phyloP scores from a whole-genome alignment of 2,329 filamentous ascomycete species.

The Periconia sp. region DNA sequence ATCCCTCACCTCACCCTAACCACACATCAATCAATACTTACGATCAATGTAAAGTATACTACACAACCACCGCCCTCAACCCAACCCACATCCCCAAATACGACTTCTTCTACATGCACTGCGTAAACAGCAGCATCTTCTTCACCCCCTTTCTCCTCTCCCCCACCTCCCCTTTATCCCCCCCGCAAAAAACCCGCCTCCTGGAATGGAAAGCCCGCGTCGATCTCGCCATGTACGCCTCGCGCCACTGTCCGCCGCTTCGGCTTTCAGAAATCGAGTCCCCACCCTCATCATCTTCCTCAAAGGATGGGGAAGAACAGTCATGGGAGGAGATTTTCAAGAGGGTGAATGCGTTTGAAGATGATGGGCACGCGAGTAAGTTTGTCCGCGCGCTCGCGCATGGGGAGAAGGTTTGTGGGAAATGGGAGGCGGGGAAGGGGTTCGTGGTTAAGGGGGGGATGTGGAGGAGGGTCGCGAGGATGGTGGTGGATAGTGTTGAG shows the following conservation, averaged over 20 bases:
- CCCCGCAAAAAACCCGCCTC: constrained; percentile 65
- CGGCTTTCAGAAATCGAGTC: constrained; percentile 59
- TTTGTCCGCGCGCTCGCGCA: constrained; percentile 69
- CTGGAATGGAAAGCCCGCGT: constrained; percentile 80
- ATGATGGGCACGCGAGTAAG: constrained; percentile 84
- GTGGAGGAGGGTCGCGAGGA: constrained; percentile 63
- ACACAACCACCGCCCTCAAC: constrained; percentile 63
- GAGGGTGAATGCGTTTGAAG: constrained; percentile 53
- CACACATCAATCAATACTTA: not conserved
- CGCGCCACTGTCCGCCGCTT: constrained; percentile 64
- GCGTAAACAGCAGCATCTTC: constrained; percentile 77
- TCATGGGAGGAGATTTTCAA: constrained; percentile 49
- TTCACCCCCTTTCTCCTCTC: constrained; percentile 62
- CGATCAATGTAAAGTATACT: constrained; percentile 46
- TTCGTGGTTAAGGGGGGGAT: constrained; percentile 57
- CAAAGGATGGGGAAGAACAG: not conserved
- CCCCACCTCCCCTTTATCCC: constrained; percentile 58
- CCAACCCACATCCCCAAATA: constrained; percentile 61
- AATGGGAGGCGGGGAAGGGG: constrained; percentile 47
- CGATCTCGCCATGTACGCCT: constrained; percentile 74
- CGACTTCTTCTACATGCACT: constrained; percentile 85
- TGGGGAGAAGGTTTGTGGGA: constrained; percentile 56
- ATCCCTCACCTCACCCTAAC: not conserved
- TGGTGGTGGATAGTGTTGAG: constrained; percentile 66
- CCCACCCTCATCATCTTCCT: constrained; percentile 18